Percentiles rank a stretch among this genome's conserved stretches.
These are phyloP conservation scores for Aaosphaeria arxii DNA, from an alignment of 2,329 filamentous ascomycete species.

Conservation along the genomic window DNA sequence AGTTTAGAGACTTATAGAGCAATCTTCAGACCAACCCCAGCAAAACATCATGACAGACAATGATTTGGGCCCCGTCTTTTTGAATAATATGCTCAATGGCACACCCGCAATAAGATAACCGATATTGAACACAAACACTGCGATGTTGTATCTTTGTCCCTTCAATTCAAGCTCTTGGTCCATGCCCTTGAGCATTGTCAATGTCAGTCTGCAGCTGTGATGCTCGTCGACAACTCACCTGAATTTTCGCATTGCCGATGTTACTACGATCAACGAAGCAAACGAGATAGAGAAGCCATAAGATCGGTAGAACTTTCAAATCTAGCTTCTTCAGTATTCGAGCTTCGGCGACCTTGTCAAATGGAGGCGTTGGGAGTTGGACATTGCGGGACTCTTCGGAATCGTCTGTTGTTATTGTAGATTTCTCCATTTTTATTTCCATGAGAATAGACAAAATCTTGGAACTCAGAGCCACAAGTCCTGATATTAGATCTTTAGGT, in stretches of 20 bases:
- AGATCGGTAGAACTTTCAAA: constrained; percentile 24
- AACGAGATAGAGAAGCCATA: constrained; percentile 32
- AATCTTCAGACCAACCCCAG: constrained; percentile 18
- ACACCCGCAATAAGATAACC: constrained; percentile 36
- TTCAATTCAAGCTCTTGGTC: constrained; percentile 30
- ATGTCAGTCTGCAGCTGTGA: too few species aligned
- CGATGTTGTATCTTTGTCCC: constrained; percentile 37
- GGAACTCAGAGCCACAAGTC: too few species aligned
- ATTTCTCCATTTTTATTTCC: neutral
- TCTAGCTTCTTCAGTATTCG: constrained; percentile 29
- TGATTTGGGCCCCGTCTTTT: constrained; percentile 30
- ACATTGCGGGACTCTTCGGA: constrained; percentile 5
- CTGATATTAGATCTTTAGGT: too few species aligned
- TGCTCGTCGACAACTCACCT: constrained; percentile 1
- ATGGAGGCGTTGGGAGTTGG: constrained; percentile 5
- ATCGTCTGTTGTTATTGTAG: neutral
- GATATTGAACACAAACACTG: constrained; percentile 37
- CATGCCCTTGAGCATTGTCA: constrained; percentile 14
- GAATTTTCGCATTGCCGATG: constrained; percentile 35
- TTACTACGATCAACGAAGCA: constrained; percentile 32
- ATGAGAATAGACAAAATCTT: too few species aligned
- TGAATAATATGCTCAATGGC: constrained; percentile 31
- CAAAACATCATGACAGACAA: constrained; percentile 33
- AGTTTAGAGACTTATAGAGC: neutral
- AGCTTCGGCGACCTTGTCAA: constrained; percentile 22